Percentiles rank a stretch among this genome's conserved stretches.
Conservation (phyloP, 139 green algal genomes). For the Astrephomene gubernaculifera region DNA sequence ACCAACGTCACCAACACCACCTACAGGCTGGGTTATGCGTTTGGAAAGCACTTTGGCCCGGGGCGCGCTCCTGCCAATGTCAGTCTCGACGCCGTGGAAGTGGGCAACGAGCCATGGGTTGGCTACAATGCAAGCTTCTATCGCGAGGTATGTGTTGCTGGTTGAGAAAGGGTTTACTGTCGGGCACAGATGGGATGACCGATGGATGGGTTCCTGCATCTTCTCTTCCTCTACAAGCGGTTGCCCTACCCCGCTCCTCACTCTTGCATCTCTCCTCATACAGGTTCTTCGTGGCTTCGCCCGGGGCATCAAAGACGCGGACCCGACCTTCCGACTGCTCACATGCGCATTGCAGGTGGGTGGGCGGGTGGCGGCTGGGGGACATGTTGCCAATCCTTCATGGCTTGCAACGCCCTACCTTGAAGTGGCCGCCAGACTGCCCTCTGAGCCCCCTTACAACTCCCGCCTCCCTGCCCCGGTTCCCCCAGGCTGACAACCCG, state of each 20-base stretch:
- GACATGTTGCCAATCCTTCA: too few species aligned
- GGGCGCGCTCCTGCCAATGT: constrained; percentile 25
- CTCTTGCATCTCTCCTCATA: too few species aligned
- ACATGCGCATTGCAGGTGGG: constrained; percentile 47
- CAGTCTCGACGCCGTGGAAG: constrained; percentile 38
- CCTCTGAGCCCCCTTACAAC: too few species aligned
- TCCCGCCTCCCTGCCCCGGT: too few species aligned
- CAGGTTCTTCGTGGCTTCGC: constrained; percentile 47
- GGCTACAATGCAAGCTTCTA: constrained; percentile 46
- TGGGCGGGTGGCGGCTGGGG: too few species aligned
- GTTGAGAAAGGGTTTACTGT: too few species aligned
- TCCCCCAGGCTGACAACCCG: constrained; percentile 19
- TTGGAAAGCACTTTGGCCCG: constrained; percentile 46
- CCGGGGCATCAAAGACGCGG: constrained; percentile 34
- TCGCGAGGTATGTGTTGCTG: not conserved
- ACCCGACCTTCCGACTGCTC: constrained; percentile 43
- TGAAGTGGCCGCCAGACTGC: too few species aligned
- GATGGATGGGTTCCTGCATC: too few species aligned
- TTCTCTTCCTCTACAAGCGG: too few species aligned
- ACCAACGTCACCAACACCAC: constrained; percentile 22
- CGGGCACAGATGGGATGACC: too few species aligned
- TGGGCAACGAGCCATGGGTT: constrained; percentile 52
- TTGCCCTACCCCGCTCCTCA: too few species aligned
- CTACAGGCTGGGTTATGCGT: constrained; percentile 47
- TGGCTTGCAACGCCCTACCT: too few species aligned